phyloP scores from a whole-genome alignment of 305 asterid species.

The Fraxinus sp. region DNA sequence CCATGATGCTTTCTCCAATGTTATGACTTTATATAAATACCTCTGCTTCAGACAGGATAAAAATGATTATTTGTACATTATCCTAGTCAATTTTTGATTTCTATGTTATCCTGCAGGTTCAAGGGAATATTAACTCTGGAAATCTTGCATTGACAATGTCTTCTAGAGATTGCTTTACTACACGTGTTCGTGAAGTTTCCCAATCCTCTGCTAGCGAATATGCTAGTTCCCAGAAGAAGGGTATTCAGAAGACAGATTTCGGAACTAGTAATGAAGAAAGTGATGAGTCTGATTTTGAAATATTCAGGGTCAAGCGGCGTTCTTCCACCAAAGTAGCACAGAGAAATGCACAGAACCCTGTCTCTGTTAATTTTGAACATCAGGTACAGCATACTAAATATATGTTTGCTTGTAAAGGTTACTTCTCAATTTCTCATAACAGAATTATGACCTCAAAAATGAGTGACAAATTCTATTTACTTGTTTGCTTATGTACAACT shows the following conservation, averaged over 20 bases:
- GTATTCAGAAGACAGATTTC: constrained; percentile 27
- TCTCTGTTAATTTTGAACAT: constrained; percentile 40
- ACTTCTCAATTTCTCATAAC: background rate
- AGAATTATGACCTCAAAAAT: background rate
- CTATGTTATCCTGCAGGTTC: constrained; percentile 24
- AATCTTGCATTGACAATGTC: constrained; percentile 26
- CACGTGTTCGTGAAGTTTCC: constrained; percentile 29
- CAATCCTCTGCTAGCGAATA: constrained; percentile 32
- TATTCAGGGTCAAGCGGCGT: constrained; percentile 78
- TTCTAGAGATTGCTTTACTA: constrained; percentile 27
- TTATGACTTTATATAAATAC: constrained; percentile 4
- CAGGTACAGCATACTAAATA: constrained; percentile 49
- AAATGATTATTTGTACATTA: background rate
- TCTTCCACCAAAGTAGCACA: constrained; percentile 54
- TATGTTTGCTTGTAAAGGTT: background rate
- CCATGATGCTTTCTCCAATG: constrained; percentile 9
- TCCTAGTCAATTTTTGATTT: constrained; percentile 15
- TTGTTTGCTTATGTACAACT: background rate
- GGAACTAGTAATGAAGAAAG: constrained; percentile 45
- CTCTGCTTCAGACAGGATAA: background rate
- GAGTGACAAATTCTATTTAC: background rate
- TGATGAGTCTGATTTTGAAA: constrained; percentile 78
- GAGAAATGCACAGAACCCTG: constrained; percentile 40
- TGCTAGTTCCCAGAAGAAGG: constrained; percentile 28
- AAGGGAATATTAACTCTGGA: constrained; percentile 32